Base-by-base conservation (phyloP, 306 rosid genomes). In the Alnus rubra region DNA sequence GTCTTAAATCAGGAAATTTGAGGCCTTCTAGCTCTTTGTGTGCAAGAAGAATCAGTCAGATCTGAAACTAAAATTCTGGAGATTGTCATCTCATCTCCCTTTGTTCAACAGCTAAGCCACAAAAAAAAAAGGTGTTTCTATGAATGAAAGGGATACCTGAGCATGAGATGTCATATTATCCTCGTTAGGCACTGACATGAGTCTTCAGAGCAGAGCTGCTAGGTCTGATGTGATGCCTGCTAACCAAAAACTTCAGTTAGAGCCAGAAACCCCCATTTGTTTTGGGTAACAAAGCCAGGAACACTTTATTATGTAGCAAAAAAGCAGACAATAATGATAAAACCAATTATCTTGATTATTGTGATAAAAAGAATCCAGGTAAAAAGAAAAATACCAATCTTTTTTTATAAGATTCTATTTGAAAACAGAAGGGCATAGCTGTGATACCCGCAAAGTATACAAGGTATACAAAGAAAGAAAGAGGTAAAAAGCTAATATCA, bases 121-220 rank as follows among this genome's bases (percentile, higher is more conserved):
- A 16, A 69, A 49, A 13, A 23, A 0, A 60, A 49, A 74, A 59
- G 55, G 45, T 5, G 51, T 73, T 44, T 47, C 56, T 54, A 71
- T 65, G 30, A 84, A 82, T n/a, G 81, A 70, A 74, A 77, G 67
- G 35, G 28, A 60, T 81, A 93, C 99, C 98, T 91, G 93, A 53
- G 88, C 78, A 55, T 89, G 82, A 50, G 93, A 79, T 47, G 97
- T 69, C 71, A 71, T 53, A 85, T 76, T 80, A 59, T 92, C 98
- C 69, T 91, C 94, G 19, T 91, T 76, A 16, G 96, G 87, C 82
- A 60, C 64, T 12, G 91, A 87, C 97, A 91, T 90, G 78, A 77
- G 67, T 64, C 74, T 53, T 37, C 44, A 42, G 83, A 85, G 80
- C 70, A 76, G 77, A 42, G 76, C 65, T 73, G 81, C 77, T 76